These are phyloP conservation scores for Curvularia verruculosa DNA, from an alignment of 2,329 filamentous ascomycete genomes.

Conservation along the genomic window DNA sequence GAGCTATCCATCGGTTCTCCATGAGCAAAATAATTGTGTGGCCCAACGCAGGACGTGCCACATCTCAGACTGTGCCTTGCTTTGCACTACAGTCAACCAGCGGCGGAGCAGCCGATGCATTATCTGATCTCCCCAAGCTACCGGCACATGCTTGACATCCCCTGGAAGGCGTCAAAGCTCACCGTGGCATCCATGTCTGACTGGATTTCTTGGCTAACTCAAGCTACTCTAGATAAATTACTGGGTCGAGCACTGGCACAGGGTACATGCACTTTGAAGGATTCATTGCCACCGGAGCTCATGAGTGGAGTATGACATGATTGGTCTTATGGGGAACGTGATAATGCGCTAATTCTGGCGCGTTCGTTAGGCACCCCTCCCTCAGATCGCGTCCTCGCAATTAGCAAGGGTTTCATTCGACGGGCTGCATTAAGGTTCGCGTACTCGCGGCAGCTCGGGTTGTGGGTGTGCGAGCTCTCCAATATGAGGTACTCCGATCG, in stretches of 20 bases:
- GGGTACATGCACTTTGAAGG: background rate
- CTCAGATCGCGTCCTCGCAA: background rate
- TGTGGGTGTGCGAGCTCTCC: background rate
- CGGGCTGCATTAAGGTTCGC: conserved; percentile 12
- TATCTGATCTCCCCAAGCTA: background rate
- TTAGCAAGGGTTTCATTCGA: conserved; percentile 1
- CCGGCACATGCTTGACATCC: background rate
- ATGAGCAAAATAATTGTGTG: background rate
- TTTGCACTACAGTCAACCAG: background rate
- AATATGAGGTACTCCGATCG: conserved; percentile 1
- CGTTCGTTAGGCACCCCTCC: conserved; percentile 1
- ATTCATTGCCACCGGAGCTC: background rate
- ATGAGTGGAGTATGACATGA: background rate
- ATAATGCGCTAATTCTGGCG: conserved; percentile 8
- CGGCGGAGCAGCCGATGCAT: background rate
- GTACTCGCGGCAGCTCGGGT: conserved; percentile 1
- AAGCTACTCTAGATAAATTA: background rate
- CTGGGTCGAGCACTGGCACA: background rate
- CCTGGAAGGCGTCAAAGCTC: background rate
- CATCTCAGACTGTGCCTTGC: background rate
- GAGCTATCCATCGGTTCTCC: background rate
- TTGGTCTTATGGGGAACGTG: background rate
- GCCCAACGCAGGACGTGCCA: background rate
- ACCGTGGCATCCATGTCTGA: background rate
- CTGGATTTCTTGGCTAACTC: background rate